Percentiles rank a stretch among this genome's conserved stretches.
Conservation (phyloP, 768 basidiomycete genomes). For the Cystobasidium onofrii region DNA sequence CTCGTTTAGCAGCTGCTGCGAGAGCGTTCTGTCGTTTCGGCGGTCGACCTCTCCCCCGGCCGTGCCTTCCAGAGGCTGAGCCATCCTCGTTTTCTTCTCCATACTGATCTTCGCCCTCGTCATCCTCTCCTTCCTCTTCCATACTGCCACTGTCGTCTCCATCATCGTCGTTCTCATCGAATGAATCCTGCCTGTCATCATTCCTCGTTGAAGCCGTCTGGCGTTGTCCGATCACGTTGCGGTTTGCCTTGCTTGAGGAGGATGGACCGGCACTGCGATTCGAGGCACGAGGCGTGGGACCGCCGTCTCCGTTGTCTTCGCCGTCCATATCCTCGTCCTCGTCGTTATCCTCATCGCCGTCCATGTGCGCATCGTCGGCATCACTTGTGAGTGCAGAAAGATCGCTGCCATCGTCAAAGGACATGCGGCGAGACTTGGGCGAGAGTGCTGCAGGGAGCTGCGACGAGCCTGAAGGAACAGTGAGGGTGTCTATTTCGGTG, state of each 20-base stretch:
- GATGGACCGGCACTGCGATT: neutral
- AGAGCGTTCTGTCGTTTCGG: conserved; percentile 12
- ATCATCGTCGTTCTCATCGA: neutral
- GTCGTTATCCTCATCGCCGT: neutral
- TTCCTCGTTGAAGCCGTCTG: conserved; percentile 3
- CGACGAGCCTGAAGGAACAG: neutral
- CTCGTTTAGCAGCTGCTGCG: conserved; percentile 12
- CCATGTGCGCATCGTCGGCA: neutral
- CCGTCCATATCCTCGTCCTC: conserved; percentile 1
- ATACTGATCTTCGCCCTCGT: neutral
- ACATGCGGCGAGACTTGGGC: neutral
- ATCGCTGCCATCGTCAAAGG: conserved; percentile 6
- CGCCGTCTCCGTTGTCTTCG: neutral
- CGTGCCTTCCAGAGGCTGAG: neutral
- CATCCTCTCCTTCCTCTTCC: conserved; percentile 7
- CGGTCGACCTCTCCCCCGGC: neutral
- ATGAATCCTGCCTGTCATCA: neutral
- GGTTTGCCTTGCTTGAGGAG: neutral
- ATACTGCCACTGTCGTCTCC: neutral
- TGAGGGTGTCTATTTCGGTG: neutral
- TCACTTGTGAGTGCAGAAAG: conserved; percentile 2
- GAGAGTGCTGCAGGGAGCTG: neutral
- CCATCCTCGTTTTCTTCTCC: neutral
- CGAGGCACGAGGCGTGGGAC: neutral
- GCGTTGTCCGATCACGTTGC: neutral